Conservation (phyloP, 2,329 filamentous ascomycete genomes). For the Sphaerostilbella broomeana region DNA sequence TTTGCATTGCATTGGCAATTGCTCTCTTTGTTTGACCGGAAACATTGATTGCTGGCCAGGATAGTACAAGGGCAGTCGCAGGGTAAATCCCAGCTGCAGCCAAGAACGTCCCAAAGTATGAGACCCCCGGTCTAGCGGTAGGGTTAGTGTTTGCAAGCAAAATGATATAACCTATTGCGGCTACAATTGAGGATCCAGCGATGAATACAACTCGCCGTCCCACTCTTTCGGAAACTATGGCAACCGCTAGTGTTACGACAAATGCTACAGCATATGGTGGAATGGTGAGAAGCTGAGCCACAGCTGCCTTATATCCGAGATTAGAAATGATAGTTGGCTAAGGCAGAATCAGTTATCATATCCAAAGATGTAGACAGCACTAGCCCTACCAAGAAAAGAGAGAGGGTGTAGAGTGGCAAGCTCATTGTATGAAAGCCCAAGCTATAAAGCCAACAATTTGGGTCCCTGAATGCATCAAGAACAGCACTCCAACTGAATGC, state of each 20-base stretch:
- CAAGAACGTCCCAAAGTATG: slow-evolving; percentile 56
- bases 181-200: slow-evolving; percentile 49
- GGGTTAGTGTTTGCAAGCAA: slow-evolving; percentile 46
- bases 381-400: slow-evolving; percentile 40
- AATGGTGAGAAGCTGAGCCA: slow-evolving; percentile 53
- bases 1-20: slow-evolving; percentile 58
- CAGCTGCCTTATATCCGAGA: slow-evolving; percentile 47
- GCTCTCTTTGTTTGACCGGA: slow-evolving; percentile 64
- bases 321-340: slow-evolving; percentile 46
- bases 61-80: slow-evolving; percentile 54
- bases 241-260: slow-evolving; percentile 50
- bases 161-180: slow-evolving; percentile 56
- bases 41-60: slow-evolving; percentile 67
- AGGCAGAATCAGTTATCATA: slow-evolving; percentile 24
- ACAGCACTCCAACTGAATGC: slow-evolving; percentile 64
- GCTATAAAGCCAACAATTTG: slow-evolving; percentile 67
- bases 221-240: slow-evolving; percentile 53
- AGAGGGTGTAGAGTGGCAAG: slow-evolving; percentile 51
- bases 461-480: slow-evolving; percentile 54
- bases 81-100: slow-evolving; percentile 63
- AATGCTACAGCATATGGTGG: slow-evolving; percentile 60
- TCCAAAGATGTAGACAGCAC: too few species aligned
- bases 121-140: slow-evolving; percentile 44
- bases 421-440: slow-evolving; percentile 67
- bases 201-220: slow-evolving; percentile 57